A percentile compares a stretch with the other conserved stretches of the same genome.
Conservation (phyloP, 1,284 basidiomycete species). For the Omphalotus olearius region DNA sequence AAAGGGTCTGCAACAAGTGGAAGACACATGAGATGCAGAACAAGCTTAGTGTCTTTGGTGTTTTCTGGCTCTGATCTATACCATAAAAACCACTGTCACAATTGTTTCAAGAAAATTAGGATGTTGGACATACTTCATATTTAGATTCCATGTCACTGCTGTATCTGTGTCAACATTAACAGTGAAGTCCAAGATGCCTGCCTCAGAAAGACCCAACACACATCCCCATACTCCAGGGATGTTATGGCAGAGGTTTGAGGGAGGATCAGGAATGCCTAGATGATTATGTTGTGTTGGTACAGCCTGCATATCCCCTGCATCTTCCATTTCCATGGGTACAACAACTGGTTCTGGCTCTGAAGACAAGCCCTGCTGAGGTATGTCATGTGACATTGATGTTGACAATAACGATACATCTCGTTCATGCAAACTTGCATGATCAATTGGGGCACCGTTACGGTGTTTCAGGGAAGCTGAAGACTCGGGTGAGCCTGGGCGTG, state of each 20-base stretch:
- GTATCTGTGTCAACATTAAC: constrained; percentile 11
- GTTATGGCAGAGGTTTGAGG: not conserved
- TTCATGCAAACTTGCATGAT: too few species aligned
- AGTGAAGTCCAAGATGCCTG: constrained; percentile 11
- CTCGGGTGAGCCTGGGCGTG: too few species aligned
- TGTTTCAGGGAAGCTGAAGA: too few species aligned
- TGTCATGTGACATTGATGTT: too few species aligned
- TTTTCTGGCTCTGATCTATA: not conserved
- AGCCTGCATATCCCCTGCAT: not conserved
- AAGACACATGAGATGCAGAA: constrained; percentile 38
- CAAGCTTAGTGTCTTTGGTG: constrained; percentile 18
- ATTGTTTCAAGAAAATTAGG: not conserved
- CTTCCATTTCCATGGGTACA: constrained; percentile 2
- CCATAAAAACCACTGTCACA: not conserved
- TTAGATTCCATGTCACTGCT: constrained; percentile 6
- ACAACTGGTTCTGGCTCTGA: not conserved
- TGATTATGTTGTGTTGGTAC: not conserved
- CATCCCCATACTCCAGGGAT: constrained; percentile 14
- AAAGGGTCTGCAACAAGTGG: constrained; percentile 20
- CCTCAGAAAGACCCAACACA: constrained; percentile 1
- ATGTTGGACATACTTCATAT: constrained; percentile 4
- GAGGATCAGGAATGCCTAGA: not conserved
- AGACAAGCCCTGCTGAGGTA: too few species aligned
- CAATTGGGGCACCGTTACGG: too few species aligned
- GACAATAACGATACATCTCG: too few species aligned